These are phyloP conservation scores for Onygenales sp. DNA, from an alignment of 2,329 filamentous ascomycete species.

Conservation along the genomic window DNA sequence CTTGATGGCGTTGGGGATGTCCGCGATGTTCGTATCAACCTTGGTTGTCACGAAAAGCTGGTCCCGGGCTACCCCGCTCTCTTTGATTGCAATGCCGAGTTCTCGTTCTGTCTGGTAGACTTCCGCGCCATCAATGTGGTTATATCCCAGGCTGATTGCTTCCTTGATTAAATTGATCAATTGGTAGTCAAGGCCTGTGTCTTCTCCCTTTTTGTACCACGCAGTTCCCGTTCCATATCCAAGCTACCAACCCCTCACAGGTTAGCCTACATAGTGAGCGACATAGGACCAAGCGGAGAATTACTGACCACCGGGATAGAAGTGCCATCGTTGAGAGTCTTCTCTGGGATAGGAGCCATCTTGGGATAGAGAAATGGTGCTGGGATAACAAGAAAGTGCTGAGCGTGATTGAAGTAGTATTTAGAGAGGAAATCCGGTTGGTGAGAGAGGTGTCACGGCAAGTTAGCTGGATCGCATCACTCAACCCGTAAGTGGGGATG, in stretches of 20 bases:
- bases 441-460: too few relatives aligned
- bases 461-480: too few relatives aligned
- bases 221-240: constrained; percentile 56
- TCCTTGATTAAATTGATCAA: constrained; percentile 47
- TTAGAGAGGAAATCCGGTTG: too few relatives aligned
- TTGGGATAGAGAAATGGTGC: background rate
- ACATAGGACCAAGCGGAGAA: background rate
- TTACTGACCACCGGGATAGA: constrained; percentile 37
- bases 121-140: constrained; percentile 56
- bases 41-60: constrained; percentile 49
- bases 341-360: constrained; percentile 25
- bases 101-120: constrained; percentile 42
- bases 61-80: constrained; percentile 36
- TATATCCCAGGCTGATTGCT: constrained; percentile 50
- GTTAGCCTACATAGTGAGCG: background rate
- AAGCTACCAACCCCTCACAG: constrained; percentile 30
- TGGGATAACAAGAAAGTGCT: background rate
- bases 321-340: constrained; percentile 48
- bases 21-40: constrained; percentile 41
- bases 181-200: constrained; percentile 41
- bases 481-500: too few relatives aligned
- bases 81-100: constrained; percentile 39
- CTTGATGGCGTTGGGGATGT: constrained; percentile 48
- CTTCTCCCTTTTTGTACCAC: constrained; percentile 49
- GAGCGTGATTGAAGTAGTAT: too few relatives aligned